Evolutionary conservation across 768 basidiomycete genomes (phyloP), one percentile per base, ranked within the genome.

Genomic region (Tylopilus subfusipes): DNA sequence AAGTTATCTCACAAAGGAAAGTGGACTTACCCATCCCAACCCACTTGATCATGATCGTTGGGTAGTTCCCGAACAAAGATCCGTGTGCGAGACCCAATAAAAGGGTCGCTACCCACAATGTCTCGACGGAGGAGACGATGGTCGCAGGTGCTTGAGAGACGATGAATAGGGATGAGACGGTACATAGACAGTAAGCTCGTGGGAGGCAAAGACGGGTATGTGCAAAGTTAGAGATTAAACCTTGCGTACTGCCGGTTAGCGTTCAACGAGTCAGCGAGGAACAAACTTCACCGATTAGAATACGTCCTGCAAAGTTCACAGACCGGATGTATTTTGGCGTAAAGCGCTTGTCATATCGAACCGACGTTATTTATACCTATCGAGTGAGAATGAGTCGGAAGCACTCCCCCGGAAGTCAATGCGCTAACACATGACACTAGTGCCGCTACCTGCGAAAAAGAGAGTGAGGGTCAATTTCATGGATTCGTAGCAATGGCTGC

Each of bases 341-440:
- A n/a, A n/a, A n/a, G n/a, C n/a, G n/a, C n/a, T n/a, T n/a, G n/a
- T n/a, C n/a, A n/a, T n/a, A n/a, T n/a, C n/a, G n/a, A n/a, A n/a
- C n/a, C n/a, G n/a, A n/a, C n/a, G n/a, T n/a, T n/a, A n/a, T n/a
- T n/a, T n/a, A n/a, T n/a, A n/a, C n/a, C n/a, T n/a, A n/a, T n/a
- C n/a, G n/a, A n/a, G n/a, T n/a, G n/a, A n/a, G n/a, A n/a, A n/a
- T n/a, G n/a, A n/a, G n/a, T n/a, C n/a, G n/a, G n/a, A n/a, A n/a
- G n/a, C n/a, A n/a, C n/a, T n/a, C n/a, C n/a, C 83, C 43, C n/a
- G n/a, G n/a, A n/a, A n/a, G n/a, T n/a, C n/a, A n/a, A n/a, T n/a
- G n/a, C n/a, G n/a, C n/a, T n/a, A 60, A 86, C 85, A 91, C 85
- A 88, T 90, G 36, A 91, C 53, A 4, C 89, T 88, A 13, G 82